These are phyloP conservation scores for Orbilia javanica DNA, from an alignment of 2,329 filamentous ascomycete genomes.

Conservation along the genomic window DNA sequence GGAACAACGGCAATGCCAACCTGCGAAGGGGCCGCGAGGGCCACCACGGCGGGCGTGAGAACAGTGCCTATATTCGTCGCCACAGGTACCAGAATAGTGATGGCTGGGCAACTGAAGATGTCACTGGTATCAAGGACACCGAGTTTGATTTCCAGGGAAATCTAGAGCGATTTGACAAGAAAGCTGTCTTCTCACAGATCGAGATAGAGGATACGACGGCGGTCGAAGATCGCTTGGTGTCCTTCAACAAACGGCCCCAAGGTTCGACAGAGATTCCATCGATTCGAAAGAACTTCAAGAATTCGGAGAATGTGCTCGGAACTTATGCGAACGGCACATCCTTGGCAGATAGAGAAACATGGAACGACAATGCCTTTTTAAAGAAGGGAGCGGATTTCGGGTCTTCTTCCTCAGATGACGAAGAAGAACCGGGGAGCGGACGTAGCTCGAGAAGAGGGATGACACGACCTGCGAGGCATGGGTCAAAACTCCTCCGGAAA, in stretches of 20 bases:
- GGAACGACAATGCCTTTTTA: constrained; percentile 72
- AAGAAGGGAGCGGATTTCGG: constrained; percentile 48
- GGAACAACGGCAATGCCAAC: constrained; percentile 65
- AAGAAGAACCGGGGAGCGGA: constrained; percentile 71
- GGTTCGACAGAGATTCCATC: constrained; percentile 64
- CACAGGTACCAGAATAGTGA: constrained; percentile 70
- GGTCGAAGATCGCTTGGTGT: constrained; percentile 90
- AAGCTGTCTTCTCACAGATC: constrained; percentile 89
- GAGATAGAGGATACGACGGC: constrained; percentile 83
- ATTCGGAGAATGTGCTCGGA: constrained; percentile 88
- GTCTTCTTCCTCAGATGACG: constrained; percentile 70
- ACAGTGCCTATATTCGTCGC: constrained; percentile 63
- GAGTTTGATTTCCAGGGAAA: constrained; percentile 95
- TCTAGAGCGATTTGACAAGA: constrained; percentile 94
- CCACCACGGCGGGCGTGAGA: constrained; percentile 64
- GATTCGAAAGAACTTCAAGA: constrained; percentile 86
- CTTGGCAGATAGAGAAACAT: constrained; percentile 65
- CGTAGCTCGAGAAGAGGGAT: constrained; percentile 66
- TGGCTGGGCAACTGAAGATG: constrained; percentile 95
- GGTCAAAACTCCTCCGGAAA: constrained; percentile 59
- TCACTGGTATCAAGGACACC: constrained; percentile 90
- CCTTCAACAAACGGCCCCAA: constrained; percentile 79
- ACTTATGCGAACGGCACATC: constrained; percentile 67
- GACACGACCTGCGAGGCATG: constrained; percentile 60
- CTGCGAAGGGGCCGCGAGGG: constrained; percentile 65